Conservation (phyloP, 257 asterid genomes). For the Nicotiana paniculata region DNA sequence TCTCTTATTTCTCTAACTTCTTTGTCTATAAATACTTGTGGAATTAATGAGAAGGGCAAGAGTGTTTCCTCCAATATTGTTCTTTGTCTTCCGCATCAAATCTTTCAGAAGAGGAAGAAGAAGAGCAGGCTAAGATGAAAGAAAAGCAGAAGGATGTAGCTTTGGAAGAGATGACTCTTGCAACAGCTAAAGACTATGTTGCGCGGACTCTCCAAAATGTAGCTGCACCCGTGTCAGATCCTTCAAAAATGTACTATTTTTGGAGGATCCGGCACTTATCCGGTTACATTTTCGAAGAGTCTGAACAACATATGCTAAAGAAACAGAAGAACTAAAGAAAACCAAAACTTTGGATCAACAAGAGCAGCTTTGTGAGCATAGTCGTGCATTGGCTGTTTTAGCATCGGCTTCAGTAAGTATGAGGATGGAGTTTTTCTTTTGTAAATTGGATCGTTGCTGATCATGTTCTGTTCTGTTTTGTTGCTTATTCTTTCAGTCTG, state of each 20-base stretch:
- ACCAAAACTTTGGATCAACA: slow-evolving; percentile 64
- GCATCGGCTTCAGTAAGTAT: slow-evolving; percentile 85
- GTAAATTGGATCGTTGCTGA: slow-evolving; percentile 3
- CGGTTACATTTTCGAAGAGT: too few species aligned
- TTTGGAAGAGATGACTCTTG: slow-evolving; percentile 75
- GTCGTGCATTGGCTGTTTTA: slow-evolving; percentile 91
- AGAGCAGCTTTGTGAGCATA: slow-evolving; percentile 85
- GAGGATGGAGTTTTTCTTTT: not conserved
- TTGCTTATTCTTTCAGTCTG: slow-evolving; percentile 59
- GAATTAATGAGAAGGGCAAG: too few species aligned
- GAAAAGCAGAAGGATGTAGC: slow-evolving; percentile 83
- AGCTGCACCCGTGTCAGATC: too few species aligned
- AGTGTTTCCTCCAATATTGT: too few species aligned
- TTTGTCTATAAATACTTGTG: too few species aligned
- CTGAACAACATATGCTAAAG: too few species aligned
- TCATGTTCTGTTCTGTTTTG: slow-evolving; percentile 16
- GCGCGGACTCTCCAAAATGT: too few species aligned
- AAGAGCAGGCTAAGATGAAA: slow-evolving; percentile 65
- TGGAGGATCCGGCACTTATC: too few species aligned
- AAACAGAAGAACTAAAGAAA: slow-evolving; percentile 20
- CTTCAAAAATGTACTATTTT: too few species aligned
- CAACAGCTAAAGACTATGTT: slow-evolving; percentile 52
- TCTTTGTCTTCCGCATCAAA: too few species aligned
- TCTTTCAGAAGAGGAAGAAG: slow-evolving; percentile 61
- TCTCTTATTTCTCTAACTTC: too few species aligned